These are phyloP conservation scores for Furculomyces boomerangus DNA, from an alignment of 371 early-diverging fungal species.

Conservation along the genomic window DNA sequence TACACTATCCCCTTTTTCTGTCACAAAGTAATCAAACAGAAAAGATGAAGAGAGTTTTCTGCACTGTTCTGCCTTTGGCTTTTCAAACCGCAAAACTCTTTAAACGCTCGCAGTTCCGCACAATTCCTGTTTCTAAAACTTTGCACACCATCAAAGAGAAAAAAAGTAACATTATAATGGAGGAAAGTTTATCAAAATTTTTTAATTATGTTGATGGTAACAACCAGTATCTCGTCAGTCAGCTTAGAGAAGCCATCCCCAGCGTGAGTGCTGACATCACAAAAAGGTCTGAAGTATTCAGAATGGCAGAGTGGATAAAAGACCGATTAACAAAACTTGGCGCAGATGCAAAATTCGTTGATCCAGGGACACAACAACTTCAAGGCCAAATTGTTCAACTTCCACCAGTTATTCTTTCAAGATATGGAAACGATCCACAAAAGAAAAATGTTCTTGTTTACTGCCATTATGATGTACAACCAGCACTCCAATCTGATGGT, in stretches of 20 bases:
- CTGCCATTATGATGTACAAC: constrained; percentile 92
- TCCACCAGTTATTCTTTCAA: constrained; percentile 84
- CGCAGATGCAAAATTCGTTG: constrained; percentile 33
- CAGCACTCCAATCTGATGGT: constrained; percentile 87
- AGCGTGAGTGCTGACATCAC: constrained; percentile 67
- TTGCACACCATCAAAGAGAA: too few relatives aligned
- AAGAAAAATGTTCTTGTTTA: constrained; percentile 94
- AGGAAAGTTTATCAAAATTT: constrained; percentile 25
- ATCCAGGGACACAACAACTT: constrained; percentile 70
- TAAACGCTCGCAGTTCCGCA: too few relatives aligned
- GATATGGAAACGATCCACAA: constrained; percentile 67
- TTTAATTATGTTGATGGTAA: constrained; percentile 63
- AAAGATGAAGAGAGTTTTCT: too few relatives aligned
- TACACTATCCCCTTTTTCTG: too few relatives aligned
- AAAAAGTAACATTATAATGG: too few relatives aligned
- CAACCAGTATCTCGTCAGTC: constrained; percentile 58
- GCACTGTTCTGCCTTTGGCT: too few relatives aligned
- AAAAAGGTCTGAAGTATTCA: constrained; percentile 67
- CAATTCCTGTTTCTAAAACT: too few relatives aligned
- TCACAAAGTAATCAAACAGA: too few relatives aligned
- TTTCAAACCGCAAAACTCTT: too few relatives aligned
- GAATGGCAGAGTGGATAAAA: constrained; percentile 79
- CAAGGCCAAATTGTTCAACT: constrained; percentile 57
- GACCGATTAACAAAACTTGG: constrained; percentile 57
- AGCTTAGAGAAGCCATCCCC: constrained; percentile 78